Conservation (phyloP, 495 filamentous ascomycete genomes). For the Oidiodendron maius region DNA sequence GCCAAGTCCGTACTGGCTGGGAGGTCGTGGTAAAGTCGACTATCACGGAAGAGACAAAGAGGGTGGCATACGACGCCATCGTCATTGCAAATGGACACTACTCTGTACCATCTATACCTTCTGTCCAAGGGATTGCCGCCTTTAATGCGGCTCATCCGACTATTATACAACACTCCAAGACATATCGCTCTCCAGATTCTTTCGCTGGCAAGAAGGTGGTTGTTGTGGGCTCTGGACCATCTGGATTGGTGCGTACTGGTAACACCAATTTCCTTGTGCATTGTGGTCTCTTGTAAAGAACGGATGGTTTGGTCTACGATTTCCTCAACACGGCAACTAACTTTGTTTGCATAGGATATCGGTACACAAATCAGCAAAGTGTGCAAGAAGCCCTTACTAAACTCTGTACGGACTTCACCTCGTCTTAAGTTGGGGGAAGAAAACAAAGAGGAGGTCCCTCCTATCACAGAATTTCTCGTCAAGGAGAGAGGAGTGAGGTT, state of each 20-base stretch:
- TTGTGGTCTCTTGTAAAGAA: no score
- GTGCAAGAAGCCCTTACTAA: slow-evolving; percentile 33
- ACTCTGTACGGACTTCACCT: slow-evolving; percentile 10
- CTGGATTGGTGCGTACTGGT: no score
- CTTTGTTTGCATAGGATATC: no score
- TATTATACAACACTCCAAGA: slow-evolving; percentile 73
- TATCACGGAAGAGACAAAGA: slow-evolving; percentile 31
- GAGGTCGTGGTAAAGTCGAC: slow-evolving; percentile 47
- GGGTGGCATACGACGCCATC: slow-evolving; percentile 64
- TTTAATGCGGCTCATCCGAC: slow-evolving; percentile 57
- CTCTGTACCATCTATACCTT: slow-evolving; percentile 63
- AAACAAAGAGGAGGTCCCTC: slow-evolving; percentile 47
- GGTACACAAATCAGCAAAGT: slow-evolving; percentile 61
- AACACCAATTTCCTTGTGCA: no score
- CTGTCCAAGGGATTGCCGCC: slow-evolving; percentile 47
- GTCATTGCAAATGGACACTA: slow-evolving; percentile 84
- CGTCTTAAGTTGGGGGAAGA: slow-evolving; percentile 5
- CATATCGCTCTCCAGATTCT: slow-evolving; percentile 55
- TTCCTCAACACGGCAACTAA: no score
- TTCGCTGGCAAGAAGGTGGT: slow-evolving; percentile 49
- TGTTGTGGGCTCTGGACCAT: slow-evolving; percentile 73
- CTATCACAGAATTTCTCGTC: slow-evolving; percentile 52
- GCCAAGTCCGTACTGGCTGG: slow-evolving; percentile 32
- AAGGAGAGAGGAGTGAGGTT: slow-evolving; percentile 45
- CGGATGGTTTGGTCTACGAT: no score